These are phyloP conservation scores for Sarocladium oryzae DNA, from an alignment of 2,329 filamentous ascomycete genomes.

Conservation along the genomic window DNA sequence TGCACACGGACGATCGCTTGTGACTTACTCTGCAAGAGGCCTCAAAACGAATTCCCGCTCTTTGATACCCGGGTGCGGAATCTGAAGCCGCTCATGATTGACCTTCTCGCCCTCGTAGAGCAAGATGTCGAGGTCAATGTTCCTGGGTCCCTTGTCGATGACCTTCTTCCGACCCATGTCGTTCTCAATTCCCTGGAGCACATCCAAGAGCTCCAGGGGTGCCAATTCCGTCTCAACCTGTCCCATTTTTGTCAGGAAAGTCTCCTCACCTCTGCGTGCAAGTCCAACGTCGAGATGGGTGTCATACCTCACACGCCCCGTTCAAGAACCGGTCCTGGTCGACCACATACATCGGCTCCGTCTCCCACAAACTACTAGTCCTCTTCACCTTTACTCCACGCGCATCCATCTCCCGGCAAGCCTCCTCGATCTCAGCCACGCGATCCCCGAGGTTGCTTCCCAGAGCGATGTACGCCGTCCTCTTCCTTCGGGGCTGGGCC, in stretches of 20 bases:
- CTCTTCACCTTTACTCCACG: slow-evolving; percentile 66
- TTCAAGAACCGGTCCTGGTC: slow-evolving; percentile 88
- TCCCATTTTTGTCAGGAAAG: background rate
- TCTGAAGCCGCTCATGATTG: slow-evolving; percentile 63
- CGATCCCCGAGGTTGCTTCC: slow-evolving; percentile 91
- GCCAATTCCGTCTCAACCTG: slow-evolving; percentile 75
- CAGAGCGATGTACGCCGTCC: slow-evolving; percentile 71
- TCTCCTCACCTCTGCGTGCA: too few relatives aligned
- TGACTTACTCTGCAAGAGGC: slow-evolving; percentile 68
- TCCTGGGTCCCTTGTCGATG: slow-evolving; percentile 88
- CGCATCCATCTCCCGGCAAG: slow-evolving; percentile 70
- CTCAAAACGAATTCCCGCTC: slow-evolving; percentile 92
- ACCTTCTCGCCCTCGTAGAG: slow-evolving; percentile 67
- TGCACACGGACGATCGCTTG: background rate
- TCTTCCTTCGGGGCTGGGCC: slow-evolving; percentile 19
- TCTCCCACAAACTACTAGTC: slow-evolving; percentile 91
- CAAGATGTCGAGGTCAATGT: slow-evolving; percentile 90
- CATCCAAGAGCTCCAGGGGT: slow-evolving; percentile 70
- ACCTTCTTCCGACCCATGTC: slow-evolving; percentile 73
- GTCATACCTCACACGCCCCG: slow-evolving; percentile 78
- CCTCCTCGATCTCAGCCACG: slow-evolving; percentile 75
- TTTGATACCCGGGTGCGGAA: slow-evolving; percentile 79
- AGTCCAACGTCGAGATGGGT: too few relatives aligned
- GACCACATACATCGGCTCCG: slow-evolving; percentile 90
- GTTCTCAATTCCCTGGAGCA: slow-evolving; percentile 78